Conservation (phyloP, 1,284 basidiomycete genomes). For the Singerocomus rubriflavus region DNA sequence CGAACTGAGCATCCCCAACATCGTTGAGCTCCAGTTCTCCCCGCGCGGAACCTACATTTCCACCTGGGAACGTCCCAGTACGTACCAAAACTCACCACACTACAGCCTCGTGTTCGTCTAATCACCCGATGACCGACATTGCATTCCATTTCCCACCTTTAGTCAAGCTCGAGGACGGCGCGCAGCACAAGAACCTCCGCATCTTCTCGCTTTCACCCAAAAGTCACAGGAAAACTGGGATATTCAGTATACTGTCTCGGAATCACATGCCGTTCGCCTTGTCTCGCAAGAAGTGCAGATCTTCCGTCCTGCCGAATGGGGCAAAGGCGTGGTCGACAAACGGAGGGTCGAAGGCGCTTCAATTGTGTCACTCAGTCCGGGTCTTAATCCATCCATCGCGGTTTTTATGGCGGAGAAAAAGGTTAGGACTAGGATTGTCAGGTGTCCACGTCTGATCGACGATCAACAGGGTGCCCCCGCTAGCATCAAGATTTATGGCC, state of each 20-base stretch:
- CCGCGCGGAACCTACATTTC: constrained; percentile 90
- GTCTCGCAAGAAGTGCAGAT: constrained; percentile 87
- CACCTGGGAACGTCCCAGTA: constrained; percentile 88
- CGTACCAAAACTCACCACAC: constrained; percentile 21
- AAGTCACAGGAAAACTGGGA: constrained; percentile 85
- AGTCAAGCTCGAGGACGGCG: constrained; percentile 78
- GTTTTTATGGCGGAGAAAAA: constrained; percentile 95
- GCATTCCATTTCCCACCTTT: constrained; percentile 3
- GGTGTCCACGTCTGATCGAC: constrained; percentile 1
- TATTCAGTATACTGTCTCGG: constrained; percentile 89
- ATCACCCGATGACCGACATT: constrained; percentile 12
- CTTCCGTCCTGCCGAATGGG: constrained; percentile 78
- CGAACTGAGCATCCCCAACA: constrained; percentile 68
- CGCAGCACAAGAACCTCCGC: constrained; percentile 85
- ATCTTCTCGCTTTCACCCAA: constrained; percentile 83
- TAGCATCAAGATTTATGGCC: constrained; percentile 80
- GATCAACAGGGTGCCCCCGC: constrained; percentile 79
- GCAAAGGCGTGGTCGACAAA: constrained; percentile 77
- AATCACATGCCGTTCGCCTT: constrained; percentile 84
- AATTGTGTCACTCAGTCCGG: constrained; percentile 75
- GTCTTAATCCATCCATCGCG: constrained; percentile 80
- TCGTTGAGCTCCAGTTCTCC: constrained; percentile 87
- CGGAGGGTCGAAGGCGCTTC: constrained; percentile 81
- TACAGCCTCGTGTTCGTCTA: constrained; percentile 17
- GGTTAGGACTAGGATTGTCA: constrained; percentile 35